Evolutionary conservation across 257 asterid genomes (phyloP).

Genomic region (Sherardia arvensis): DNA sequence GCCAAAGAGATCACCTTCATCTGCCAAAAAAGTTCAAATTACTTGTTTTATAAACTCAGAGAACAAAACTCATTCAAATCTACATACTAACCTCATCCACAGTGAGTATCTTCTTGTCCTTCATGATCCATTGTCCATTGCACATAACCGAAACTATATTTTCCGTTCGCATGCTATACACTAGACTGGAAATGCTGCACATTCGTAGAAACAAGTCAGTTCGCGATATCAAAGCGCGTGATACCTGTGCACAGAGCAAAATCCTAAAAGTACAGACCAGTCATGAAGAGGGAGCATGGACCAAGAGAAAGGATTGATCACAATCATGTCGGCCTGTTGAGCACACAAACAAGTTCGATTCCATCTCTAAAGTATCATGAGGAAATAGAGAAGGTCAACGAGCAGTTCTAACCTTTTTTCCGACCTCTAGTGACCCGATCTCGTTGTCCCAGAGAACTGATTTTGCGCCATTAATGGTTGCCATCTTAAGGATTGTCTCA

Average conservation of each 20-base stretch:
- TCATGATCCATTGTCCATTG: conserved; percentile 74
- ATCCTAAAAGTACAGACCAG: conserved; percentile 23
- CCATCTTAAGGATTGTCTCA: conserved; percentile 68
- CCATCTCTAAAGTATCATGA: not conserved
- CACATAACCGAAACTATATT: conserved; percentile 60
- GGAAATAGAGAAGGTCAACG: not conserved
- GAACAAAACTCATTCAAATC: not conserved
- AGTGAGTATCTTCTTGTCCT: conserved; percentile 41
- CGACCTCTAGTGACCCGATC: conserved; percentile 72
- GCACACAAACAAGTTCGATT: conserved; percentile 5
- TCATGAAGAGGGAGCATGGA: conserved; percentile 74
- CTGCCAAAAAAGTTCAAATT: conserved; percentile 18
- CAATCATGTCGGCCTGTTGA: conserved; percentile 64
- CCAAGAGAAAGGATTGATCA: conserved; percentile 60
- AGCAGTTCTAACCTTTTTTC: conserved; percentile 43
- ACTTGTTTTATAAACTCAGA: no score
- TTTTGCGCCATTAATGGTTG: conserved; percentile 63
- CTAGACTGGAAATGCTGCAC: conserved; percentile 83
- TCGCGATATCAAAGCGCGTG: not conserved
- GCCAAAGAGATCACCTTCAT: conserved; percentile 40
- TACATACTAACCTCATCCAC: conserved; percentile 54
- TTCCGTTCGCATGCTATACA: conserved; percentile 70
- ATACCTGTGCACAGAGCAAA: not conserved
- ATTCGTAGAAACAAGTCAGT: conserved; percentile 4
- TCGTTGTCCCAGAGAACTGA: conserved; percentile 69